A percentile compares a stretch with the other conserved stretches of the same genome.
These are phyloP conservation scores for Alternaria metachromatica DNA, from an alignment of 2,329 filamentous ascomycete species.

Conservation along the genomic window DNA sequence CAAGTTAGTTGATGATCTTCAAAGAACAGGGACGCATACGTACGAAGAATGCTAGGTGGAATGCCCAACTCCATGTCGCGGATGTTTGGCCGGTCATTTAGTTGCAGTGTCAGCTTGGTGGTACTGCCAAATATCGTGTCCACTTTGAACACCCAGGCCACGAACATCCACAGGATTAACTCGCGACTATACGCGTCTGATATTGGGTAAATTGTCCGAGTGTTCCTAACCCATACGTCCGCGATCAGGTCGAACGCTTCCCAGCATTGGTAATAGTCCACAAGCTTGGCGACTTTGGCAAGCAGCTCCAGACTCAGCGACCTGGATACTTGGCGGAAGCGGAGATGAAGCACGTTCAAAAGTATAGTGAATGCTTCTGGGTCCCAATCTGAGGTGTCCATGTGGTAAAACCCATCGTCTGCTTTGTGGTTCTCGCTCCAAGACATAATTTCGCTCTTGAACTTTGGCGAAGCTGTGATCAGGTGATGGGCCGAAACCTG, in stretches of 20 bases:
- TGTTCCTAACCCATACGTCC: conserved; percentile 51
- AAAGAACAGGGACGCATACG: no score
- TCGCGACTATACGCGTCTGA: conserved; percentile 8
- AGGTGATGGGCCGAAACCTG: conserved; percentile 7
- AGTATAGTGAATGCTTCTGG: conserved; percentile 52
- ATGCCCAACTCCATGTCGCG: no score
- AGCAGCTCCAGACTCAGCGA: conserved; percentile 51
- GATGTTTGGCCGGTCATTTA: no score
- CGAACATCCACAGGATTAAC: conserved; percentile 31
- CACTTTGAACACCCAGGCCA: conserved; percentile 26
- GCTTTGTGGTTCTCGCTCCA: background rate
- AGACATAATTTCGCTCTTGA: background rate
- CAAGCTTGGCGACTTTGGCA: conserved; percentile 53
- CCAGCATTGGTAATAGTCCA: conserved; percentile 52
- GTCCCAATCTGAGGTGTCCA: conserved; percentile 32
- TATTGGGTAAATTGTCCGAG: no score
- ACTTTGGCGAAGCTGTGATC: conserved; percentile 1
- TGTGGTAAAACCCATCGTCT: conserved; percentile 6
- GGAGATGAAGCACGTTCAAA: conserved; percentile 56
- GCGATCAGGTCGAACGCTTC: conserved; percentile 54
- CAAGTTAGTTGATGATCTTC: no score
- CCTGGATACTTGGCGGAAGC: conserved; percentile 49
- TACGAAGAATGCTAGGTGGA: no score
- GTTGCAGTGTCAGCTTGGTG: no score
- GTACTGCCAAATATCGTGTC: no score